phyloP scores from a whole-genome alignment of 1,284 basidiomycete species.

The Ganoderma lucidum region DNA sequence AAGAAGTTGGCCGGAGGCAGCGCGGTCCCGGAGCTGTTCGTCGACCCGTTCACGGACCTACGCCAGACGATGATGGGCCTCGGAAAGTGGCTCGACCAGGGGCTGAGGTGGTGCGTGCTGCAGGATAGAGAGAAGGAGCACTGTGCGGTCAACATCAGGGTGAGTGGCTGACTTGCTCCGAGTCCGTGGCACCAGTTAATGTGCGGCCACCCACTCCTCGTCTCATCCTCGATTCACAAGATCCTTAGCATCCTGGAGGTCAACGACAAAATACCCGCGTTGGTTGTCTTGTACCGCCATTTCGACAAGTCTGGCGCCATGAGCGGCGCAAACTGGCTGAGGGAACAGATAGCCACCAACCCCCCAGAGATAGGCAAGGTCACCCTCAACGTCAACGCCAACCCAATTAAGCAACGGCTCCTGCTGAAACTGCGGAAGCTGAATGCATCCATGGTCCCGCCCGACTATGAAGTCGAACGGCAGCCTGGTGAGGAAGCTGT shows the following conservation, averaged over 20 bases:
- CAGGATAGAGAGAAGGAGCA: conserved; percentile 35
- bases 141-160: conserved; percentile 43
- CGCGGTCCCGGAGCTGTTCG: conserved; percentile 23
- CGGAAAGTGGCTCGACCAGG: conserved; percentile 40
- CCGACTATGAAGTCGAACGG: conserved; percentile 38
- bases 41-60: conserved; percentile 47
- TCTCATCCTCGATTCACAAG: conserved; percentile 31
- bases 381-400: conserved; percentile 43
- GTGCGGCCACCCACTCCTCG: neutral
- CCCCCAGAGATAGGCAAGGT: conserved; percentile 25
- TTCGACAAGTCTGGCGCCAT: conserved; percentile 29
- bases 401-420: conserved; percentile 35
- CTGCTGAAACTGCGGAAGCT: neutral
- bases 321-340: conserved; percentile 27
- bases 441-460: conserved; percentile 34
- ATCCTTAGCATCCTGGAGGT: conserved; percentile 40
- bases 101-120: conserved; percentile 37
- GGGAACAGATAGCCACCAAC: conserved; percentile 20
- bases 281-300: conserved; percentile 41
- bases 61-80: conserved; percentile 45
- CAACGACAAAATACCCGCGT: conserved; percentile 41
- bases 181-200: neutral
- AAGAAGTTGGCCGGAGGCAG: neutral
- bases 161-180: conserved; percentile 27
- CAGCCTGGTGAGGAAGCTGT: conserved; percentile 22